Base-by-base conservation (phyloP, 164 flowering plant species). In the Protea cynaroides region DNA sequence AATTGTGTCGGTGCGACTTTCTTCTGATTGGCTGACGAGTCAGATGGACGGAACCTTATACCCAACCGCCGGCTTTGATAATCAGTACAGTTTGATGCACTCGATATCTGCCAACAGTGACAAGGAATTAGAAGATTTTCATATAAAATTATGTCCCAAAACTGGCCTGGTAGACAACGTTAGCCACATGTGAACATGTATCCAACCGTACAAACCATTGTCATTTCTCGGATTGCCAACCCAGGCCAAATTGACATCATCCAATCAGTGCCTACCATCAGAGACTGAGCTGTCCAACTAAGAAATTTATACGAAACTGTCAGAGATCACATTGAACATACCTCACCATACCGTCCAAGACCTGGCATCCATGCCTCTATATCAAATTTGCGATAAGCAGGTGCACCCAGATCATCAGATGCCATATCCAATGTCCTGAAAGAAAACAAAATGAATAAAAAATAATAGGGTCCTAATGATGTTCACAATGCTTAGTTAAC, bases 281-380 rank as follows among this genome's bases (percentile, higher is more conserved):
- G 34, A 29, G 34, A 0, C 46, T 40, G 46, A 40, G 14, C 46
- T 12, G 14, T 40, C 46, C 46, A 40, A 40, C 46, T 40, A 6
- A 12, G 14, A 3, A 40, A 12, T 12, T 40, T 40, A 12, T 9
- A 40, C 46, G 1, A 40, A 12, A 40, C 10, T 40, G 8, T 40
- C 10, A 12, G 46, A 40, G 4, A 40, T 40, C 46, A 4, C 46
- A 40, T 40, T 8, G 4, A 12, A 60, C 65, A 64, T 83, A 93
- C 98, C 97, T 93, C 98, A 1, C 98, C 98, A 74, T 83, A 93
- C 0, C 94, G 88, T 62, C 80, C 97, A 58, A 93, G 77, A 47
- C 98, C 98, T 29, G 98, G 98, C 98, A 93, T 93, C 98, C 98
- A 93, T 58, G 98, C 97, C 74, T 93, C 98, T 57, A 93, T 78